Evolutionary conservation across 1,284 basidiomycete genomes (phyloP).

Genomic region (Crucibulum parvulum): DNA sequence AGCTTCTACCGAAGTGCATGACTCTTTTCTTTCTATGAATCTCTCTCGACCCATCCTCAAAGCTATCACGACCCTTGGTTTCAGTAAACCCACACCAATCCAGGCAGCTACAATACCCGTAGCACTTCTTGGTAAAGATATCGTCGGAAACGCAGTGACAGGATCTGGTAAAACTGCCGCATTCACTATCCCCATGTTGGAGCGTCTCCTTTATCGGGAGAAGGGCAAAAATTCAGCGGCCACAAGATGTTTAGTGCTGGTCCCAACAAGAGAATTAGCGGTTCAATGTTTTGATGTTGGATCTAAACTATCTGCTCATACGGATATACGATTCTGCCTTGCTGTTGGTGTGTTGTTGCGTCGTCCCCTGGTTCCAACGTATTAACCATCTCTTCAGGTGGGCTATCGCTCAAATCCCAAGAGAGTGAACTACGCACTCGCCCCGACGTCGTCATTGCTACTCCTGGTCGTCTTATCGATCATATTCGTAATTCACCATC

Average conservation of each 20-base stretch:
- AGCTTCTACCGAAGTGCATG: slow-evolving; percentile 21
- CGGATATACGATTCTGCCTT: slow-evolving; percentile 89
- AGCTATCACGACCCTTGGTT: slow-evolving; percentile 77
- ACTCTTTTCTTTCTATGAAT: slow-evolving; percentile 34
- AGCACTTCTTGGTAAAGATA: slow-evolving; percentile 92
- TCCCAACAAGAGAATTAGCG: slow-evolving; percentile 93
- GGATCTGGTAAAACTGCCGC: slow-evolving; percentile 98
- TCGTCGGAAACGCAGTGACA: slow-evolving; percentile 94
- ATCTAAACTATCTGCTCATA: slow-evolving; percentile 83
- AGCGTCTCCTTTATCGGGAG: slow-evolving; percentile 90
- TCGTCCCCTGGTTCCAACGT: slow-evolving; percentile 2
- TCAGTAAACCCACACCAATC: slow-evolving; percentile 92
- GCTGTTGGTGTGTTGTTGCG: slow-evolving; percentile 74
- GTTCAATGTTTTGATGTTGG: slow-evolving; percentile 96
- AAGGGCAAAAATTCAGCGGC: slow-evolving; percentile 85
- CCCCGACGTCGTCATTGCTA: slow-evolving; percentile 94
- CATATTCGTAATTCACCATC: slow-evolving; percentile 95
- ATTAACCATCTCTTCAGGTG: slow-evolving; percentile 58
- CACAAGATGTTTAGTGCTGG: slow-evolving; percentile 93
- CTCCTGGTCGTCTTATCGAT: slow-evolving; percentile 95
- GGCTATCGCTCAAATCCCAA: slow-evolving; percentile 91
- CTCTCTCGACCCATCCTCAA: slow-evolving; percentile 32
- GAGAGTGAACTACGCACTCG: slow-evolving; percentile 85
- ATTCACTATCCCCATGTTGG: slow-evolving; percentile 93
- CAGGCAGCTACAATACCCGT: slow-evolving; percentile 93